A percentile compares a stretch with the other conserved stretches of the same genome.
These are phyloP conservation scores for Globisporangium emineosum DNA, from an alignment of 352 stramenopile species.

Conservation along the genomic window DNA sequence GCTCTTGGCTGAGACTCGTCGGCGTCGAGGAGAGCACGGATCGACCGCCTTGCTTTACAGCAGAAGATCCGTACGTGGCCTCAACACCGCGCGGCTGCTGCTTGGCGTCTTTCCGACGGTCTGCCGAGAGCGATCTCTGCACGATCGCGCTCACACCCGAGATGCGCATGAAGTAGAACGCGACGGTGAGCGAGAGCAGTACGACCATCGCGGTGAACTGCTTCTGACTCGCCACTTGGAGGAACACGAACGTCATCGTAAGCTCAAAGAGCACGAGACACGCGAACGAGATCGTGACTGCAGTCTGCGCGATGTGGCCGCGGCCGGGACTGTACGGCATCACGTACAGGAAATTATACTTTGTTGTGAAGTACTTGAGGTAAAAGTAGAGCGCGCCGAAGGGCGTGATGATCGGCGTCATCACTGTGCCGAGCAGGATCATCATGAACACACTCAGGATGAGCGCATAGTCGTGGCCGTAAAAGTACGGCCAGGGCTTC, in stretches of 20 bases:
- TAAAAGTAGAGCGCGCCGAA: conserved; percentile 83
- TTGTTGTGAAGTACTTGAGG: conserved; percentile 63
- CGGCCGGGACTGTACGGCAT: conserved; percentile 62
- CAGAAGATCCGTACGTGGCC: conserved; percentile 4
- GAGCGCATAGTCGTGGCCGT: conserved; percentile 77
- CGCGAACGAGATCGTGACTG: conserved; percentile 59
- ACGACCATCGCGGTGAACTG: conserved; percentile 64
- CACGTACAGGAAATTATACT: conserved; percentile 86
- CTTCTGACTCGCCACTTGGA: conserved; percentile 49
- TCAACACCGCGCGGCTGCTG: neutral
- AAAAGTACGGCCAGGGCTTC: conserved; percentile 59
- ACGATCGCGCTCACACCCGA: conserved; percentile 38
- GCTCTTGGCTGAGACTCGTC: conserved; percentile 38
- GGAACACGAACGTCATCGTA: conserved; percentile 69
- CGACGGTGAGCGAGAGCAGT: conserved; percentile 38
- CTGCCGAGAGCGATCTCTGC: conserved; percentile 27
- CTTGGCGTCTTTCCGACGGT: conserved; percentile 15
- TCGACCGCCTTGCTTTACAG: neutral
- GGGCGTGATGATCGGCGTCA: conserved; percentile 74
- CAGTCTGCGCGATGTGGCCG: conserved; percentile 61
- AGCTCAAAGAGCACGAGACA: conserved; percentile 73
- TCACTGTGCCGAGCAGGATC: conserved; percentile 67
- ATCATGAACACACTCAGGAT: conserved; percentile 79
- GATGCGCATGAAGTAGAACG: conserved; percentile 54
- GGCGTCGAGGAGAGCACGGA: conserved; percentile 17